These are phyloP conservation scores for Colletotrichum graminicola DNA, from an alignment of 2,329 filamentous ascomycete genomes.

Conservation along the genomic window DNA sequence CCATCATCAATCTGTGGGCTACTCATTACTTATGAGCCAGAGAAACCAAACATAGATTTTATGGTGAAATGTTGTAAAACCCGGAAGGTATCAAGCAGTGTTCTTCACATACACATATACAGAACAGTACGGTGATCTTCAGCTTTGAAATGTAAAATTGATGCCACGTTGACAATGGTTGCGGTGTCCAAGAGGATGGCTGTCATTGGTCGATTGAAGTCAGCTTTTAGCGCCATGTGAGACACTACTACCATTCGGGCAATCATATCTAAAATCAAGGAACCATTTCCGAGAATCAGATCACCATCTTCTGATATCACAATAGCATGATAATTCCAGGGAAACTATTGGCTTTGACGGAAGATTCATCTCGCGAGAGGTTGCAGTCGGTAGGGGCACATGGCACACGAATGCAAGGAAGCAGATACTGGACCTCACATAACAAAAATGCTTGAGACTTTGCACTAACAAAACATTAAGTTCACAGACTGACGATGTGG, in stretches of 20 bases:
- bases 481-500: no score
- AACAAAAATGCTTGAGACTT: no score
- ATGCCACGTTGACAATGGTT: neutral
- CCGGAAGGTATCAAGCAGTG: neutral
- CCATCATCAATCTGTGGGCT: neutral
- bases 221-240: constrained; percentile 28
- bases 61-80: no score
- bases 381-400: neutral
- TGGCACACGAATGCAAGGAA: neutral
- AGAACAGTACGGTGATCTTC: no score
- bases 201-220: neutral
- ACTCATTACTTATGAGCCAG: neutral
- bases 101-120: neutral
- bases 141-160: no score
- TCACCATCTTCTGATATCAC: neutral
- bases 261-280: neutral
- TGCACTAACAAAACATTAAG: no score
- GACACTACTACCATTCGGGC: neutral
- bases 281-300: neutral
- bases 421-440: neutral
- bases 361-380: neutral
- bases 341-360: neutral
- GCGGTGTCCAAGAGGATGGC: neutral
- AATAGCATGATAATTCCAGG: no score
- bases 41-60: neutral